Conservation (phyloP, 345 rosid species). For the Populus ilicifolia region DNA sequence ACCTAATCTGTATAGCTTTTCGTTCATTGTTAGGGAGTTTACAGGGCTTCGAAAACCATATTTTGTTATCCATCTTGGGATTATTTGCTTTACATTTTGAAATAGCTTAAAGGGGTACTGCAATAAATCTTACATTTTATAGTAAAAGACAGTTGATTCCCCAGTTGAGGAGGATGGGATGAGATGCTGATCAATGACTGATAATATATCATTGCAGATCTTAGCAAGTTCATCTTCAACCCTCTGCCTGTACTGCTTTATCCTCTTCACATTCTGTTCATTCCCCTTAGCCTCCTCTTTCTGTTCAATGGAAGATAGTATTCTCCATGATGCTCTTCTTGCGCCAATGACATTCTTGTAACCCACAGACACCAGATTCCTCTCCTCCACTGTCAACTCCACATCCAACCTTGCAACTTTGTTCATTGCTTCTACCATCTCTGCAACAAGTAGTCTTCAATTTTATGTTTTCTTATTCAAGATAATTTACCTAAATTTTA, state of each 20-base stretch:
- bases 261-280: conserved; percentile 64
- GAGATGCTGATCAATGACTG: conserved; percentile 61
- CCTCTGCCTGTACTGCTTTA: conserved; percentile 58
- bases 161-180: conserved; percentile 66
- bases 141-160: conserved; percentile 78
- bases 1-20: neutral
- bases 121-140: conserved; percentile 54
- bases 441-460: conserved; percentile 29
- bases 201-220: conserved; percentile 67
- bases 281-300: conserved; percentile 78
- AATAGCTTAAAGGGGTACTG: neutral
- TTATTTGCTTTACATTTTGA: neutral
- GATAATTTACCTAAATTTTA: neutral
- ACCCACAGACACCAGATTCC: conserved; percentile 81
- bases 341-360: conserved; percentile 87
- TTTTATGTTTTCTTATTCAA: neutral
- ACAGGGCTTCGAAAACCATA: neutral
- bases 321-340: conserved; percentile 74
- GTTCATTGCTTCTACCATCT: conserved; percentile 87
- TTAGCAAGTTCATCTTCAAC: conserved; percentile 73
- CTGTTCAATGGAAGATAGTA: conserved; percentile 75
- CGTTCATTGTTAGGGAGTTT: neutral
- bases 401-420: conserved; percentile 62
- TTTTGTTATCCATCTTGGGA: neutral
- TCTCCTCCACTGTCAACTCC: conserved; percentile 75